phyloP scores from a whole-genome alignment of 495 filamentous ascomycete species.

The Cercophora newfieldiana region DNA sequence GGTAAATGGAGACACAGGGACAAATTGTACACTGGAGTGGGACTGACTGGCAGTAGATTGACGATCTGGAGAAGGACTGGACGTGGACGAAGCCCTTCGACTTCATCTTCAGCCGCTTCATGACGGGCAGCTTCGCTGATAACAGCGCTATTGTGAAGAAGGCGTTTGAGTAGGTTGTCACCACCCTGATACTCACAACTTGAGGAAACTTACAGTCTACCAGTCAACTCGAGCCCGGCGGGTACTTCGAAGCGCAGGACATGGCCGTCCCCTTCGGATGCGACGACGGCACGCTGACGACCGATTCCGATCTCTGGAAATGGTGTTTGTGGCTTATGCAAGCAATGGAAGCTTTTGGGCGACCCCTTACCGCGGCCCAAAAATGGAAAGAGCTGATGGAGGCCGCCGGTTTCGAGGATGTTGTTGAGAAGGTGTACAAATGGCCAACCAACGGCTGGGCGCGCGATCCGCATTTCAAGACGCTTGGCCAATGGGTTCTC shows the following conservation, averaged over 20 bases:
- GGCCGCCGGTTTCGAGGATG: conserved; percentile 54
- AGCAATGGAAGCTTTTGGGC: conserved; percentile 20
- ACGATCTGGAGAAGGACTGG: conserved; percentile 51
- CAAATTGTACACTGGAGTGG: background rate
- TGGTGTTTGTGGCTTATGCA: conserved; percentile 37
- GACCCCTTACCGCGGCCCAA: conserved; percentile 29
- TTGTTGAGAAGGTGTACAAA: conserved; percentile 38
- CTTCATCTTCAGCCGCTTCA: conserved; percentile 45
- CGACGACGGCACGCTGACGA: conserved; percentile 48
- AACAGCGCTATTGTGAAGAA: conserved; percentile 37
- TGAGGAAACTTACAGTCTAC: background rate
- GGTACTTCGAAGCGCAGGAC: conserved; percentile 28
- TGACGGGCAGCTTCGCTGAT: conserved; percentile 47
- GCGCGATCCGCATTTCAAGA: conserved; percentile 53
- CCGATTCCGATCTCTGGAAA: conserved; percentile 24
- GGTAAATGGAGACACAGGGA: background rate
- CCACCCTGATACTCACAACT: background rate
- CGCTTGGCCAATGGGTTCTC: conserved; percentile 48
- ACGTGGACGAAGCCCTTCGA: conserved; percentile 46
- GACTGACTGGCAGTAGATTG: conserved; percentile 25
- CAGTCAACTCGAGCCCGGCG: conserved; percentile 26
- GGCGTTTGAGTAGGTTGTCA: conserved; percentile 25
- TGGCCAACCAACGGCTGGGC: conserved; percentile 55
- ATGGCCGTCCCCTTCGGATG: conserved; percentile 45
- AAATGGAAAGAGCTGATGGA: conserved; percentile 43